Conservation (phyloP, 441 rosid species). For the Mallotus repandus region DNA sequence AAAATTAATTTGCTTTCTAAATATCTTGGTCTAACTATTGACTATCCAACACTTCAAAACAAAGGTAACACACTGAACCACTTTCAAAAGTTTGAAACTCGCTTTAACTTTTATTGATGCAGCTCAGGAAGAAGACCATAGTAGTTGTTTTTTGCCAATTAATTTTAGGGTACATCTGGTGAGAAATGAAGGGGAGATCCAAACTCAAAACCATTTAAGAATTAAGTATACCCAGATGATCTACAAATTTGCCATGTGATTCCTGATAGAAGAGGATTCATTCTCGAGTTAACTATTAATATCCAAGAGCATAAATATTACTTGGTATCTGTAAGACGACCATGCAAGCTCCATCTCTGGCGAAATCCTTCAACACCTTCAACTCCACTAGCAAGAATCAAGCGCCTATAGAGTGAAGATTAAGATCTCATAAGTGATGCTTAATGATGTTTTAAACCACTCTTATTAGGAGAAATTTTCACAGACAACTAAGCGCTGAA, state of each 20-base stretch:
- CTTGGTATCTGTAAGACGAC: constrained; percentile 81
- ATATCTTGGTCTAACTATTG: not conserved
- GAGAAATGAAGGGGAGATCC: not conserved
- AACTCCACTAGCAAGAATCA: constrained; percentile 88
- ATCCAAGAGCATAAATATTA: constrained; percentile 32
- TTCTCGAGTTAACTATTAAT: not conserved
- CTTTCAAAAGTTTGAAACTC: not conserved
- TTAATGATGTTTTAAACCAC: not conserved
- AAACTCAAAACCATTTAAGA: not conserved
- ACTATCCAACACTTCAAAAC: not conserved
- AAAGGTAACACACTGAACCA: not conserved
- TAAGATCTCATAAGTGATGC: not conserved
- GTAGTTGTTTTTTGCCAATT: not conserved
- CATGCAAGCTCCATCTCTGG: constrained; percentile 94
- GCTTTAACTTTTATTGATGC: not conserved
- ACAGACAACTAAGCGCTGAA: not conserved
- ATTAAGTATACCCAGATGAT: not conserved
- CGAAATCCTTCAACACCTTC: constrained; percentile 93
- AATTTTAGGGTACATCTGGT: not conserved
- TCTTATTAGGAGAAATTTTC: constrained; percentile 6
- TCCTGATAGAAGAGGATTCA: not conserved
- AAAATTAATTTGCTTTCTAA: not conserved
- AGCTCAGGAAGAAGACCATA: not conserved
- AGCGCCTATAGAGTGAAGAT: constrained; percentile 43
- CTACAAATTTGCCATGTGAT: too few species aligned